A percentile compares a stretch with the other conserved stretches of the same genome.
These are phyloP conservation scores for Fusarium sarcochroum DNA, from an alignment of 2,329 filamentous ascomycete species.

Conservation along the genomic window DNA sequence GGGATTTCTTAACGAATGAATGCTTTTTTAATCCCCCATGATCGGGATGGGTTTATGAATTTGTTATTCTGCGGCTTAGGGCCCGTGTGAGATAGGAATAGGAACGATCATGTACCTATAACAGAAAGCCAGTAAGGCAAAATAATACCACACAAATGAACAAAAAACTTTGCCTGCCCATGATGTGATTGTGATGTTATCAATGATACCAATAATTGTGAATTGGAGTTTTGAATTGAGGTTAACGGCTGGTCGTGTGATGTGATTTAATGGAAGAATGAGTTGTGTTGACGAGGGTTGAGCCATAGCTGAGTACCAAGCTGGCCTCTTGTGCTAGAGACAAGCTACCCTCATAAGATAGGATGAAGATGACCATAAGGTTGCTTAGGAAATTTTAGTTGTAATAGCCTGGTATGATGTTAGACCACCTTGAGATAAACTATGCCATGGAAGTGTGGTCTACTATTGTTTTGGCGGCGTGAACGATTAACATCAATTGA, in stretches of 20 bases:
- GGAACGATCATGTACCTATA: slow-evolving; percentile 38
- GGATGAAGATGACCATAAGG: too few relatives aligned
- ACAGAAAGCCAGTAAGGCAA: slow-evolving; percentile 37
- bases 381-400: too few relatives aligned
- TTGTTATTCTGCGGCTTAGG: slow-evolving; percentile 29
- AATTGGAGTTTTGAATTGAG: background rate
- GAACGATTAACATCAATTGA: too few relatives aligned
- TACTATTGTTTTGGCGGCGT: too few relatives aligned
- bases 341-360: too few relatives aligned
- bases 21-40: slow-evolving; percentile 24
- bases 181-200: background rate
- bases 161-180: background rate
- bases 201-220: background rate
- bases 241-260: background rate
- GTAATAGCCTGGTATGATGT: too few relatives aligned
- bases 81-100: slow-evolving; percentile 40
- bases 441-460: too few relatives aligned
- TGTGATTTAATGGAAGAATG: too few relatives aligned
- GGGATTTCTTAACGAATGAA: slow-evolving; percentile 35
- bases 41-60: slow-evolving; percentile 35
- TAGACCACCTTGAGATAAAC: too few relatives aligned
- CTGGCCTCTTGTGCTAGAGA: too few relatives aligned
- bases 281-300: too few relatives aligned
- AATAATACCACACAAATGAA: slow-evolving; percentile 42
- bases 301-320: too few relatives aligned